Evolutionary conservation across 495 filamentous ascomycete species (phyloP).

Genomic region (Daldinia concentrica): DNA sequence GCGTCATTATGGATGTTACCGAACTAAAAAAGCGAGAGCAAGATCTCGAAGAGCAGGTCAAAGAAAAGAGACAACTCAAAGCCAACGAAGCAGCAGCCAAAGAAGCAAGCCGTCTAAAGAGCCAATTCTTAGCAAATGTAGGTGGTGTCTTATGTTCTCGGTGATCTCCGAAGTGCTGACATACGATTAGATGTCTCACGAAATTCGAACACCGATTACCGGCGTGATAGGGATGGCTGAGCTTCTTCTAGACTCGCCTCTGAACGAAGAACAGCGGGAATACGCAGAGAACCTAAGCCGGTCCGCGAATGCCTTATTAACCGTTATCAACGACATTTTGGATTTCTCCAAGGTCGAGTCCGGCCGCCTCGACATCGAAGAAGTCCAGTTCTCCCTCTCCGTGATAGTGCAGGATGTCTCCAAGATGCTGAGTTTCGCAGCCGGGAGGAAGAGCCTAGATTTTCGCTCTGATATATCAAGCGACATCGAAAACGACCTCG

Average conservation of each 20-base stretch:
- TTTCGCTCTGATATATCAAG: constrained; percentile 60
- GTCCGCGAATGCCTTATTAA: constrained; percentile 82
- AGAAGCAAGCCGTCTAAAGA: constrained; percentile 74
- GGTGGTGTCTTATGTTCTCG: constrained; percentile 5
- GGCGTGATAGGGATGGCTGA: constrained; percentile 81
- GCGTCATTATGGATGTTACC: constrained; percentile 74
- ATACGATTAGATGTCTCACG: constrained; percentile 76
- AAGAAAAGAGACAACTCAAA: constrained; percentile 68
- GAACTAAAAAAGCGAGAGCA: constrained; percentile 67
- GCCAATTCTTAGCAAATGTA: constrained; percentile 71
- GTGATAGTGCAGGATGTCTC: constrained; percentile 75
- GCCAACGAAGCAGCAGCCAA: constrained; percentile 74
- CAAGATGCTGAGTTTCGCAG: constrained; percentile 69
- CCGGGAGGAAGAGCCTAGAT: constrained; percentile 66
- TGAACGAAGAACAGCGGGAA: constrained; percentile 75
- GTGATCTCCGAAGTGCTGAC: constrained; percentile 10
- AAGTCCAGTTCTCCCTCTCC: constrained; percentile 80
- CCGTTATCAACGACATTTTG: constrained; percentile 89
- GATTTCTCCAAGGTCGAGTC: constrained; percentile 90
- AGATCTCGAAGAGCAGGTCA: constrained; percentile 64
- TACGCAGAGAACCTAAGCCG: constrained; percentile 81
- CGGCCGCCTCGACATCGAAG: constrained; percentile 76
- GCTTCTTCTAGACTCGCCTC: constrained; percentile 70
- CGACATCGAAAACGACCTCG: constrained; percentile 53
- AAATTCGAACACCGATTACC: constrained; percentile 76